Evolutionary conservation across 345 rosid genomes (phyloP).

Genomic region (Noccaea bulbosa): DNA sequence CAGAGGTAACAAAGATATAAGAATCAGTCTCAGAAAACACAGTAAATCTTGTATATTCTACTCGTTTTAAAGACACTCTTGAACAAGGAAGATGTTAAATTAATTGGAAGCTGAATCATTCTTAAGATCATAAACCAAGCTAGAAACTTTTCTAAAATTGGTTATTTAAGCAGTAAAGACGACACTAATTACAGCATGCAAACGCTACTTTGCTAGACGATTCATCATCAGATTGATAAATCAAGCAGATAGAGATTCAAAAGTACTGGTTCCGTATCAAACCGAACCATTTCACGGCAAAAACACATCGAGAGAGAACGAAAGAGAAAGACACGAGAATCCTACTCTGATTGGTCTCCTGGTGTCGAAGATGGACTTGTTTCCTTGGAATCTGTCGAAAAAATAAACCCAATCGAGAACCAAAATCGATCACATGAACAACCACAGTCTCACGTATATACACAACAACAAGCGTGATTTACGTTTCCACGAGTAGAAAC

Average conservation of each 20-base stretch:
- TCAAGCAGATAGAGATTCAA: conserved; percentile 5
- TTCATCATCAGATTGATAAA: conserved; percentile 20
- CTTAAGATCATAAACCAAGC: conserved; percentile 16
- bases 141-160: not conserved
- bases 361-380: conserved; percentile 57
- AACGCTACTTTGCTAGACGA: conserved; percentile 12
- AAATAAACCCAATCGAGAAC: not conserved
- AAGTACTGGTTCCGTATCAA: not conserved
- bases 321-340: conserved; percentile 22
- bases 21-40: conserved; percentile 3
- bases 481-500: conserved; percentile 27
- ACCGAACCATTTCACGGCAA: conserved; percentile 11
- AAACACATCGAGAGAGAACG: conserved; percentile 10
- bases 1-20: conserved; percentile 21
- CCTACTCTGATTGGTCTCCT: conserved; percentile 72
- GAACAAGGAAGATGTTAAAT: not conserved
- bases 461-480: conserved; percentile 9
- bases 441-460: conserved; percentile 35
- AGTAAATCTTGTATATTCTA: not conserved
- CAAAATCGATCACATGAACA: conserved; percentile 37
- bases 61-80: not conserved
- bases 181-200: conserved; percentile 50
- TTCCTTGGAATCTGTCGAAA: conserved; percentile 59
- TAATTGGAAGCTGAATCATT: not conserved
- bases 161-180: conserved; percentile 9